Percentiles rank a stretch among this genome's conserved stretches.
These are phyloP conservation scores for Cladophialophora yegresii DNA, from an alignment of 2,329 filamentous ascomycete species.

Conservation along the genomic window DNA sequence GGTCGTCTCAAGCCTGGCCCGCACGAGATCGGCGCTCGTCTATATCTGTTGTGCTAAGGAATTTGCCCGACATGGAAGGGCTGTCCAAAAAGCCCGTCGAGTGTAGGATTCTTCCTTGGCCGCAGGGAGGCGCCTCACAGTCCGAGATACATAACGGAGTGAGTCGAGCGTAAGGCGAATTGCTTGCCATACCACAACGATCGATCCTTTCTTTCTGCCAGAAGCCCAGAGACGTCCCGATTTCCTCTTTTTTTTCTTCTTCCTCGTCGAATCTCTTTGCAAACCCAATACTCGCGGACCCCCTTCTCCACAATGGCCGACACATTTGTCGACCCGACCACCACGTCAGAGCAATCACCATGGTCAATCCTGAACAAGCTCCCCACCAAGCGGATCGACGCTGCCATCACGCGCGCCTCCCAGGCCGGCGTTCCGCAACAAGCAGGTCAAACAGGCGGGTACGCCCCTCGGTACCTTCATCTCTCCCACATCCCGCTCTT, in stretches of 20 bases:
- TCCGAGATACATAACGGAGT: neutral
- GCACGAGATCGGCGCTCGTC: neutral
- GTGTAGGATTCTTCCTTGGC: neutral
- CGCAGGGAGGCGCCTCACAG: too few relatives aligned
- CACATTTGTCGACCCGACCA: neutral
- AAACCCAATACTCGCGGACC: neutral
- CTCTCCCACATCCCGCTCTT: neutral
- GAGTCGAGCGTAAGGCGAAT: neutral
- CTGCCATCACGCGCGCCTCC: neutral
- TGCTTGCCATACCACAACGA: neutral
- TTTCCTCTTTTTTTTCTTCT: neutral
- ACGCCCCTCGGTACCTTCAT: neutral
- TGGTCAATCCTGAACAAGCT: neutral
- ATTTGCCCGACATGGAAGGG: neutral
- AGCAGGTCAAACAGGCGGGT: slow-evolving; percentile 1
- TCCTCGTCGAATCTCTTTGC: too few relatives aligned
- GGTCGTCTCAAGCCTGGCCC: neutral
- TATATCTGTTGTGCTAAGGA: neutral
- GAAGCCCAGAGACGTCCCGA: neutral
- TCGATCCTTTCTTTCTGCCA: neutral
- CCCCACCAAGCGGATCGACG: slow-evolving; percentile 1
- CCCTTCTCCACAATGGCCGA: slow-evolving; percentile 1
- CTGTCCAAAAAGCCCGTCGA: neutral
- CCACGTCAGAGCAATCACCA: neutral
- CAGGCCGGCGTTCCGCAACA: neutral